A percentile compares a stretch with the other conserved stretches of the same genome.
phyloP scores from a whole-genome alignment of 805 yeast species.

The Ogataea neopini region DNA sequence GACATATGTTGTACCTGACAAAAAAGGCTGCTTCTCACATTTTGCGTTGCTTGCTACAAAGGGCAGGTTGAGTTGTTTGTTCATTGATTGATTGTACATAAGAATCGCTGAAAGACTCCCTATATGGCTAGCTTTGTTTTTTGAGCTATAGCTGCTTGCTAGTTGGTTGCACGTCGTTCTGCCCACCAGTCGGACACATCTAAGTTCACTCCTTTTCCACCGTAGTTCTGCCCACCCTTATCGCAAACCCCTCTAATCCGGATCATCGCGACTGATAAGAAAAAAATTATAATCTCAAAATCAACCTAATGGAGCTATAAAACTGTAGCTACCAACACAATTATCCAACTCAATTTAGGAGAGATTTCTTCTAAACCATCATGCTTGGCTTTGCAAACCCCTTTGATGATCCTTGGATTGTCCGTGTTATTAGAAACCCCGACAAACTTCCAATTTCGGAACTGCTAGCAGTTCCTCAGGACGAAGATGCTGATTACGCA shows the following conservation, averaged over 20 bases:
- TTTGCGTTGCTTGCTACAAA: too few relatives aligned
- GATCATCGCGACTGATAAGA: background rate
- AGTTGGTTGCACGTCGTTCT: too few relatives aligned
- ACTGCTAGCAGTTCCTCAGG: constrained; percentile 34
- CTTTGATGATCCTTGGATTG: constrained; percentile 20
- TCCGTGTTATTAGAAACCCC: constrained; percentile 18
- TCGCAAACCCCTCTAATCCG: constrained; percentile 13
- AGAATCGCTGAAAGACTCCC: too few relatives aligned
- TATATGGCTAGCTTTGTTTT: too few relatives aligned
- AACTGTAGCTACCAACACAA: too few relatives aligned
- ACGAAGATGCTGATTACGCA: constrained; percentile 29
- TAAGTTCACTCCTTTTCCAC: constrained; percentile 32
- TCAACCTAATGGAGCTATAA: background rate
- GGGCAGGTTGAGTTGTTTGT: too few relatives aligned
- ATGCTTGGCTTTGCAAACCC: constrained; percentile 20
- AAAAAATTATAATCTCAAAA: background rate
- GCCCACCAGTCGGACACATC: constrained; percentile 39
- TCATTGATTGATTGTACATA: too few relatives aligned
- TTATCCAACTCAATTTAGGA: too few relatives aligned
- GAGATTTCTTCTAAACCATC: background rate
- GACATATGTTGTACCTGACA: too few relatives aligned
- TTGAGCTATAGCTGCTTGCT: too few relatives aligned
- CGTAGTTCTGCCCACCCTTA: constrained; percentile 12
- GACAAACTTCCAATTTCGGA: constrained; percentile 16
- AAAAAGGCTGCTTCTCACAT: too few relatives aligned